Evolutionary conservation across 2,329 filamentous ascomycete species (phyloP), one percentile per base, ranked within the genome.

Genomic region (Dothideomycetes sp.): DNA sequence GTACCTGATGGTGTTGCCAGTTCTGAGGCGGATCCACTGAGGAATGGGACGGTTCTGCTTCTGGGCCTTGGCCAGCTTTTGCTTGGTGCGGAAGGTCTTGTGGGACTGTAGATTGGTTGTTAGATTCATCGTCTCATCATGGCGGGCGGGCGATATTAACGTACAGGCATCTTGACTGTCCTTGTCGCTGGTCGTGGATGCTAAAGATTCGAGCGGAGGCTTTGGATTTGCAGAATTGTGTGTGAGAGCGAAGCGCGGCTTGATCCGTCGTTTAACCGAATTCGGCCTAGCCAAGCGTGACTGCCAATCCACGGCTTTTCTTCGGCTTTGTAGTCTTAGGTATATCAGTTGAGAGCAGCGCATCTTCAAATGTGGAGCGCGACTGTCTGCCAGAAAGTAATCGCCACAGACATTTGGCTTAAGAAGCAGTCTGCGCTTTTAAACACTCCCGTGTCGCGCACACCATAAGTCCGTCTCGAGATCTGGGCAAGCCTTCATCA

Each of bases 81-180:
- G 84, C 88, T 98, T 98, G 73, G 88, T 95, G 70, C 88, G 84
- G 87, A 98, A 98, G 68, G 88, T 85, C 83, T 98, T 98, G 77
- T 98, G 87, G 82, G 83, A 89, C 89, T 96, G 68, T 65, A 24
- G 35, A 27, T 31, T 37, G 35, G 18, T 3, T 35, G 19, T 30
- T 34, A 36, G 39, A 24, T 8, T 12, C 24, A 31, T 24, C 14
- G 19, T 36, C 14, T 15, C 30, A n/a, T 36, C 17, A 15, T 31
- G 14, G 38, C n/a, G n/a, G 34, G 32, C 22, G n/a, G 19, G 30
- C n/a, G 37, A 38, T 27, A 27, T n/a, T 12, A 34, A 35, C 45
- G 40, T 39, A 47, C 45, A 42, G 45, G 45, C 45, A 47, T 47
- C 42, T 44, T 45, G 45, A 45, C 24, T 29, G 35, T 47, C 39